These are phyloP conservation scores for Dillenia suffruticosa DNA, from an alignment of 164 flowering plant genomes.

Conservation along the genomic window DNA sequence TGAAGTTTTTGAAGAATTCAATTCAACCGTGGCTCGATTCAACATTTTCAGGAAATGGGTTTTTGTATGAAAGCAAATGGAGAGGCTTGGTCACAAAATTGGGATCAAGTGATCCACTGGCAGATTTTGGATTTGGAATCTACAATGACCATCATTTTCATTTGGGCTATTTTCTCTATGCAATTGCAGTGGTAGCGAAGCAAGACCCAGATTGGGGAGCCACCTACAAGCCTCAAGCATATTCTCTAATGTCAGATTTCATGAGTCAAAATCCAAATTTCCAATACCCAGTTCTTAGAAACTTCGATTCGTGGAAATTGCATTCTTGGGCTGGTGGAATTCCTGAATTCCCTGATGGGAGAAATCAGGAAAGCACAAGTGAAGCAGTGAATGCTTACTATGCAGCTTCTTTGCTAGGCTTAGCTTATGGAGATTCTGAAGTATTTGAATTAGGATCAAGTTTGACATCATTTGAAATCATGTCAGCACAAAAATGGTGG, in stretches of 20 bases:
- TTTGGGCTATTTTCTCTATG: slow-evolving; percentile 84
- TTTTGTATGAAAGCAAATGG: slow-evolving; percentile 77
- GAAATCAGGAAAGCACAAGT: slow-evolving; percentile 68
- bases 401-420: slow-evolving; percentile 64
- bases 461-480: slow-evolving; percentile 48
- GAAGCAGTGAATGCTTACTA: slow-evolving; percentile 72
- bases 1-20: slow-evolving; percentile 49
- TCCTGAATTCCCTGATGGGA: slow-evolving; percentile 59
- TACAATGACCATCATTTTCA: slow-evolving; percentile 91
- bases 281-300: slow-evolving; percentile 48
- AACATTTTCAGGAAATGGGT: slow-evolving; percentile 65
- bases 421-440: slow-evolving; percentile 64
- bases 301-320: slow-evolving; percentile 57
- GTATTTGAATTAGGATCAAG: slow-evolving; percentile 52
- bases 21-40: slow-evolving; percentile 92
- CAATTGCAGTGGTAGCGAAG: slow-evolving; percentile 59
- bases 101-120: slow-evolving; percentile 63
- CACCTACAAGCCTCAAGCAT: slow-evolving; percentile 56
- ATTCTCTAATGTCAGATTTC: slow-evolving; percentile 57
- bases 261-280: slow-evolving; percentile 44
- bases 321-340: slow-evolving; percentile 77
- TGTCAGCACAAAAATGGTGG: slow-evolving; percentile 64
- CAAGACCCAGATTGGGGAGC: slow-evolving; percentile 69
- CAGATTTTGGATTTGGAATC: slow-evolving; percentile 88
- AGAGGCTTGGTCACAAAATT: slow-evolving; percentile 75